These are phyloP conservation scores for Acacia pycnantha DNA, from an alignment of 331 rosid species.

Conservation along the genomic window DNA sequence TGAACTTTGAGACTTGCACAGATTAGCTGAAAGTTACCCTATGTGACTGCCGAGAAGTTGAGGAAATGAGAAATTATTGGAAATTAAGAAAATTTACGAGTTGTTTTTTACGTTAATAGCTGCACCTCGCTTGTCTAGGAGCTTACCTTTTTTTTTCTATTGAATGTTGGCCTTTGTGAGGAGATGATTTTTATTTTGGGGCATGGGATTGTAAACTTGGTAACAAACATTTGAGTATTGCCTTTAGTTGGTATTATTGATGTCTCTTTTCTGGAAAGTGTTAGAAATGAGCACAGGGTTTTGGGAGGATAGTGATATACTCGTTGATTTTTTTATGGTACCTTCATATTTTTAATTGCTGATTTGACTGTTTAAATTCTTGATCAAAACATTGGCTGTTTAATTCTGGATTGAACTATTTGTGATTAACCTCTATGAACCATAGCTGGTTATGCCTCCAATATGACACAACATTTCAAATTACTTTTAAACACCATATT, in stretches of 20 bases:
- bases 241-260: background rate
- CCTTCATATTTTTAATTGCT: background rate
- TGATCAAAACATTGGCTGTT: background rate
- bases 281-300: background rate
- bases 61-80: background rate
- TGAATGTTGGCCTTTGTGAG: background rate
- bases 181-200: background rate
- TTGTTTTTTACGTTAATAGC: background rate
- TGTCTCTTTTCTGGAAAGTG: background rate
- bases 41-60: background rate
- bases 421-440: background rate
- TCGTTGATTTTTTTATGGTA: background rate
- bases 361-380: background rate
- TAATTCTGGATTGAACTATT: slow-evolving; percentile 1
- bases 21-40: background rate
- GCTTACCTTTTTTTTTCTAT: background rate
- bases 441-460: background rate
- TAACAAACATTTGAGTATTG: background rate
- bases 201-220: background rate
- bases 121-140: background rate
- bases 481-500: background rate
- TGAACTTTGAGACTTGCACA: background rate
- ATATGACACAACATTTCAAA: background rate
- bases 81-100: background rate
- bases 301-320: background rate